Evolutionary conservation across 352 stramenopile genomes (phyloP), one percentile per base, ranked within the genome.

Genomic region (Peronospora farinosa): DNA sequence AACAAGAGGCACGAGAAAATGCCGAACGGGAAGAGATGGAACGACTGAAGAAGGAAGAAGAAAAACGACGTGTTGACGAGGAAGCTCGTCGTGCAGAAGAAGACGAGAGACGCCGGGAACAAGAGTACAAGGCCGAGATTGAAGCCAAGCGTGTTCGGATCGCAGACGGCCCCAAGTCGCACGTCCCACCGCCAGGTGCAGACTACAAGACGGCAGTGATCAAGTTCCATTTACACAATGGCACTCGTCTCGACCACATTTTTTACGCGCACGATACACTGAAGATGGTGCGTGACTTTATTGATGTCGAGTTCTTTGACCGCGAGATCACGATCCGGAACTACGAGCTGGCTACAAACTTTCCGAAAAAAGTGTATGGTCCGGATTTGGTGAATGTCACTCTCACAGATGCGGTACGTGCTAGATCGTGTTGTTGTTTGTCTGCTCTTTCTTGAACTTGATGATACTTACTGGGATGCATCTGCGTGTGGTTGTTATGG

Each of bases 311-410:
- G 60, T 87, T 93, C 46, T 82, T 83, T 45, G 78, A 93, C 57
- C 76, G 78, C 12, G 63, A 76, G 5, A 84, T 93, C 50, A 15
- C 67, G 32, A 91, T 93, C 48, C 68, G 54, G 10, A 83, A 85
- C 59, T 93, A 90, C 51, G 82, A 93, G 41, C 51, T 93, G 50
- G 79, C 79, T 19, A 93, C 82, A n/a, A 93, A 90, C 51, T 93
- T 83, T 40, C 82, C 82, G 0, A 88, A 89, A 50, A 84, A 78
- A 40, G 63, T 73, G 1, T 92, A 84, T 49, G 75, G 78, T 0
- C 67, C 74, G 3, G 74, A 88, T 0, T 27, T 89, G 21, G 40
- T 78, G 19, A 51, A 85, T 45, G 58, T 88, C 19, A 85, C 71
- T 7, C 78, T 92, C 8, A 43, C 74, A 11, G 74, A 92, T 54